These are phyloP conservation scores for Pseudocercospora musae DNA, from an alignment of 2,329 filamentous ascomycete genomes.

Conservation along the genomic window DNA sequence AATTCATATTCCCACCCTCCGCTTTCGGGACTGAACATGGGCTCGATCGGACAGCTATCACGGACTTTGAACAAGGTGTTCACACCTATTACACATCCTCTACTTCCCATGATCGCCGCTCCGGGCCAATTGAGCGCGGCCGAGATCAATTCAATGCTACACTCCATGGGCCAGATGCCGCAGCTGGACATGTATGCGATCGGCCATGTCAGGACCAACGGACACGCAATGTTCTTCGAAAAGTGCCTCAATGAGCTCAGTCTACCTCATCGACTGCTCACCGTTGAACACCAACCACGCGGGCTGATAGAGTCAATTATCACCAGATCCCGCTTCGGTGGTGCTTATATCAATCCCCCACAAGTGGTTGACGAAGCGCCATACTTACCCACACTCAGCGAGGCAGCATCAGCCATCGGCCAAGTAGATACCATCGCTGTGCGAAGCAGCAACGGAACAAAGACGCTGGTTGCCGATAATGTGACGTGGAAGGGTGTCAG, in stretches of 20 bases:
- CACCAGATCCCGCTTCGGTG: slow-evolving; percentile 72
- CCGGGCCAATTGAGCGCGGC: slow-evolving; percentile 82
- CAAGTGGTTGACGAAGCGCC: slow-evolving; percentile 52
- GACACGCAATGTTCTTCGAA: slow-evolving; percentile 80
- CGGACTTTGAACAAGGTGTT: slow-evolving; percentile 81
- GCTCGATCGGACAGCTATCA: slow-evolving; percentile 78
- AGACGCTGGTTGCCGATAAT: slow-evolving; percentile 71
- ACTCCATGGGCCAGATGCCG: slow-evolving; percentile 75
- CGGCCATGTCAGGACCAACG: slow-evolving; percentile 67
- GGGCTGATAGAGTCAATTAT: slow-evolving; percentile 69
- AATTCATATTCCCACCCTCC: slow-evolving; percentile 68
- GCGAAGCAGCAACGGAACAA: slow-evolving; percentile 48
- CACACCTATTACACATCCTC: slow-evolving; percentile 80
- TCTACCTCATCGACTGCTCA: slow-evolving; percentile 76
- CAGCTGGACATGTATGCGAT: slow-evolving; percentile 79
- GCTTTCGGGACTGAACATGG: slow-evolving; percentile 83
- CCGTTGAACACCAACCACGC: slow-evolving; percentile 67
- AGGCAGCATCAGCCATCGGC: slow-evolving; percentile 74
- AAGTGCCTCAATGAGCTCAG: slow-evolving; percentile 61
- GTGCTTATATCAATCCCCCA: slow-evolving; percentile 75
- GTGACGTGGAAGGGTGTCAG: slow-evolving; percentile 82
- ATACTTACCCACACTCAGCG: slow-evolving; percentile 65
- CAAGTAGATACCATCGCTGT: slow-evolving; percentile 79
- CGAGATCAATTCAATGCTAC: slow-evolving; percentile 76
- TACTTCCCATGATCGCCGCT: slow-evolving; percentile 78